phyloP scores from a whole-genome alignment of 495 filamentous ascomycete genomes.

The Xylaria telfairii region DNA sequence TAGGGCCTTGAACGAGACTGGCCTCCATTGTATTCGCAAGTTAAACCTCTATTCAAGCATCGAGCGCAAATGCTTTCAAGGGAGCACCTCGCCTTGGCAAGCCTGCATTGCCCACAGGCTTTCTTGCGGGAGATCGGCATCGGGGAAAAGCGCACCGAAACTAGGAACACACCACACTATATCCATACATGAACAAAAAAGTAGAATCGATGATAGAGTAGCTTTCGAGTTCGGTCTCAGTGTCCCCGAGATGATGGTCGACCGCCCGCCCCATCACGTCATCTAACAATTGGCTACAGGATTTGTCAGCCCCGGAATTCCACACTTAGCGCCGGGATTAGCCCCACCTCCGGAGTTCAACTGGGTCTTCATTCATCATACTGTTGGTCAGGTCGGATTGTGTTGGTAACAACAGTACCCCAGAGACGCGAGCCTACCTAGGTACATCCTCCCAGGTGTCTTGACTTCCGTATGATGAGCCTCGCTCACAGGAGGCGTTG shows the following conservation, averaged over 20 bases:
- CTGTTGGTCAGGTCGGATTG: too few relatives aligned
- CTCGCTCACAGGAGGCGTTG: neutral
- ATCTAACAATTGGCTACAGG: too few relatives aligned
- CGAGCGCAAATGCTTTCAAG: slow-evolving; percentile 6
- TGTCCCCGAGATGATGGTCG: neutral
- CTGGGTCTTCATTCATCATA: neutral
- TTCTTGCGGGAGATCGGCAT: slow-evolving; percentile 23
- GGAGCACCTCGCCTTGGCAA: slow-evolving; percentile 9
- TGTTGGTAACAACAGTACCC: neutral
- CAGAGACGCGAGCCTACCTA: neutral
- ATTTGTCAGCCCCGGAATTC: slow-evolving; percentile 20
- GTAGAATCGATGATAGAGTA: neutral
- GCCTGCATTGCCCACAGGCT: slow-evolving; percentile 13
- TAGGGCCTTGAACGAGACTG: neutral
- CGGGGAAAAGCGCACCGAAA: neutral
- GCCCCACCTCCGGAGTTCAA: neutral
- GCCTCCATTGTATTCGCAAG: neutral
- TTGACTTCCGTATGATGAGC: neutral
- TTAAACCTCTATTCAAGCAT: slow-evolving; percentile 1
- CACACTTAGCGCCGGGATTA: neutral
- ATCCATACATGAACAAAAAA: neutral
- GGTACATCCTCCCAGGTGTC: neutral
- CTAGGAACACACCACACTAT: neutral
- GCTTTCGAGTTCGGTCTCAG: neutral
- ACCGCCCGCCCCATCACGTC: neutral